Evolutionary conservation across 164 flowering plant species (phyloP).

Genomic region (Vitis amurensis): DNA sequence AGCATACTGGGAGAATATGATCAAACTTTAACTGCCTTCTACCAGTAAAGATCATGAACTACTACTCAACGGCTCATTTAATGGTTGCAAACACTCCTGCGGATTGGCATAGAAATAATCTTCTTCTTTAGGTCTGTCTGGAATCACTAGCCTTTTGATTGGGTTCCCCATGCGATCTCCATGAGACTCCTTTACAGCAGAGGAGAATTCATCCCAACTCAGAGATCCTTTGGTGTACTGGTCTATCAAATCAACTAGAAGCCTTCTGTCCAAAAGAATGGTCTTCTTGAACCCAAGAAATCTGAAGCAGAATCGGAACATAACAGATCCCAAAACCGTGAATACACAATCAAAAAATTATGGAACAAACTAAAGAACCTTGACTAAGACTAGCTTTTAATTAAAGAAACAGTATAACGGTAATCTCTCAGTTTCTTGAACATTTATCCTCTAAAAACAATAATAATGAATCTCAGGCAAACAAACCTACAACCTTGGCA

Average conservation of each 20-base stretch:
- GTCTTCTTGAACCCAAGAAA: conserved; percentile 80
- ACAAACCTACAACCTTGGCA: not conserved
- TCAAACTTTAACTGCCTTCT: conserved; percentile 6
- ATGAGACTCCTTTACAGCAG: conserved; percentile 63
- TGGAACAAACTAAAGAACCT: too few relatives aligned
- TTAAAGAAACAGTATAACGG: too few relatives aligned
- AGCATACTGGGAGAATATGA: conserved; percentile 2
- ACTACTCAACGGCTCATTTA: conserved; percentile 35
- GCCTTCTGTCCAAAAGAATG: conserved; percentile 63
- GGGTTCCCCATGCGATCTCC: conserved; percentile 71
- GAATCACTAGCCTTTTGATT: conserved; percentile 58
- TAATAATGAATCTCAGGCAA: too few relatives aligned
- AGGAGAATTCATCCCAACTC: conserved; percentile 73
- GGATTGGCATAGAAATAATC: conserved; percentile 90
- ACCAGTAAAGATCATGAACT: conserved; percentile 20
- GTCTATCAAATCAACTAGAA: conserved; percentile 74
- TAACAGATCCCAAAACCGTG: not conserved
- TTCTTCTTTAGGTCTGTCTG: conserved; percentile 85
- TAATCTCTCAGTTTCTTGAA: too few relatives aligned
- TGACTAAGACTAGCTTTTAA: too few relatives aligned
- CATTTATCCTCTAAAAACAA: too few relatives aligned
- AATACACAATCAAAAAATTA: not conserved
- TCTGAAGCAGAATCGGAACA: conserved; percentile 32
- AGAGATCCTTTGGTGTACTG: conserved; percentile 51
- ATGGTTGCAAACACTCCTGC: conserved; percentile 64